These are phyloP conservation scores for Aspergillus funiculosus DNA, from an alignment of 495 filamentous ascomycete species.

Conservation along the genomic window DNA sequence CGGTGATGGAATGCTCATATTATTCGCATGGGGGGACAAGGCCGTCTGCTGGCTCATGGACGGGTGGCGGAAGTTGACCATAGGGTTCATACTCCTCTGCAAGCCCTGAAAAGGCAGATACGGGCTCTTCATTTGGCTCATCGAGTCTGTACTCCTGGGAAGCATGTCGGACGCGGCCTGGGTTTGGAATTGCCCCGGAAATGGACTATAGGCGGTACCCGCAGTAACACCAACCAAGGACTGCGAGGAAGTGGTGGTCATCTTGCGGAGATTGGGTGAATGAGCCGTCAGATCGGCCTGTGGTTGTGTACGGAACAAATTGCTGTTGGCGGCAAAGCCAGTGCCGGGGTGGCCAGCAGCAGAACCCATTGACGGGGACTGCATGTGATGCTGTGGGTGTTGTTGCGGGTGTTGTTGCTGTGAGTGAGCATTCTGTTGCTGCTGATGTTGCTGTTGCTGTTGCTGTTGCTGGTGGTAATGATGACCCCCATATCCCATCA, in stretches of 20 bases:
- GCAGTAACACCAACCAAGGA: constrained; percentile 32
- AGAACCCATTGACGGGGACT: constrained; percentile 31
- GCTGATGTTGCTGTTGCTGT: constrained; percentile 24
- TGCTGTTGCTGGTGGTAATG: constrained; percentile 30
- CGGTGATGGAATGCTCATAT: constrained; percentile 31
- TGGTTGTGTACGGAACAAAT: constrained; percentile 25
- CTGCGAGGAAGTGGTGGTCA: constrained; percentile 32
- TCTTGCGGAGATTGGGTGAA: constrained; percentile 37
- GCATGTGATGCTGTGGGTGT: constrained; percentile 24
- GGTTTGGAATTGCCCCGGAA: constrained; percentile 29
- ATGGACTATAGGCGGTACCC: constrained; percentile 28
- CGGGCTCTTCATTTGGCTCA: constrained; percentile 25
- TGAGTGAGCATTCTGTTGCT: constrained; percentile 24
- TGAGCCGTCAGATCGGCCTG: constrained; percentile 28
- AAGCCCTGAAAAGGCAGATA: constrained; percentile 30
- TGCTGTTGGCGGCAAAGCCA: constrained; percentile 24
- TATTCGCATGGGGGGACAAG: constrained; percentile 29
- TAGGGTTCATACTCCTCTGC: constrained; percentile 33
- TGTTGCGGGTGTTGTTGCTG: constrained; percentile 31
- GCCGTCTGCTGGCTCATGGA: constrained; percentile 29
- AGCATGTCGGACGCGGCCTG: constrained; percentile 35
- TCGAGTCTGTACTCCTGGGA: constrained; percentile 28
- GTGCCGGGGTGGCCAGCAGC: constrained; percentile 26
- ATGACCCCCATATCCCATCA: constrained; percentile 33
- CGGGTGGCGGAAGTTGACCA: constrained; percentile 30